Evolutionary conservation across 1,139 yeast species (phyloP).

Genomic region (Debaryomycetaceae sp.): DNA sequence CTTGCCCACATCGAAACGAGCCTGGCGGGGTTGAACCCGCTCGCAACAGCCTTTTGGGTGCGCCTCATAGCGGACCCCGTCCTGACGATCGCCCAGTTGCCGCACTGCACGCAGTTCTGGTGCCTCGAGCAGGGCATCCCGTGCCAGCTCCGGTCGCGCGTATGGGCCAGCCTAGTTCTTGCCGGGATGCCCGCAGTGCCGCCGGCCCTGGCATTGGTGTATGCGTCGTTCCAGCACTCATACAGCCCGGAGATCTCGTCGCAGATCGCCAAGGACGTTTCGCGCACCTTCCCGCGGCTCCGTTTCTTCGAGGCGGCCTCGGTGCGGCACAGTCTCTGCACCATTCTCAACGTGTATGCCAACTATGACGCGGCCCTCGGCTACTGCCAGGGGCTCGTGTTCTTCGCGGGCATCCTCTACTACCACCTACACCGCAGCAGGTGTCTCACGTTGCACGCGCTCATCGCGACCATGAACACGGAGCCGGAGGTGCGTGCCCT

Average conservation of each 20-base stretch:
- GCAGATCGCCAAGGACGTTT: constrained; percentile 53
- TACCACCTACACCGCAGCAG: constrained; percentile 38
- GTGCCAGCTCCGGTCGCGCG: constrained; percentile 21
- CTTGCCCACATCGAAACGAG: constrained; percentile 9
- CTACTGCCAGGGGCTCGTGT: constrained; percentile 61
- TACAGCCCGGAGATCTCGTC: constrained; percentile 31
- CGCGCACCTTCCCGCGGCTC: constrained; percentile 52
- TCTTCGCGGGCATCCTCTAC: constrained; percentile 52
- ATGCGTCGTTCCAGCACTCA: constrained; percentile 34
- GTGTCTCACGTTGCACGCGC: constrained; percentile 41
- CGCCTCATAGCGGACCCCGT: constrained; percentile 35
- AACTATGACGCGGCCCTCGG: constrained; percentile 62
- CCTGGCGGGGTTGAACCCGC: constrained; percentile 11
- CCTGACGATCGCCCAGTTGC: constrained; percentile 35
- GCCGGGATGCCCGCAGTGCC: constrained; percentile 23
- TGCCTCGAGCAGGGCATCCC: constrained; percentile 34
- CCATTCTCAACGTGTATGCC: constrained; percentile 54
- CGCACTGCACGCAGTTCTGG: constrained; percentile 34
- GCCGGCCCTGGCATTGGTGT: constrained; percentile 23
- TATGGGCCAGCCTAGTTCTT: constrained; percentile 28
- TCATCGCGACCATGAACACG: constrained; percentile 53
- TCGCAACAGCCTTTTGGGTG: constrained; percentile 36
- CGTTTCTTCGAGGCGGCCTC: constrained; percentile 36
- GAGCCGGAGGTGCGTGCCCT: constrained; percentile 48
- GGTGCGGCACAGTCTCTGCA: constrained; percentile 39